Evolutionary conservation across 148 eudicot genomes (phyloP), one percentile per base, ranked within the genome.

Genomic region (Rhododendron henanense): DNA sequence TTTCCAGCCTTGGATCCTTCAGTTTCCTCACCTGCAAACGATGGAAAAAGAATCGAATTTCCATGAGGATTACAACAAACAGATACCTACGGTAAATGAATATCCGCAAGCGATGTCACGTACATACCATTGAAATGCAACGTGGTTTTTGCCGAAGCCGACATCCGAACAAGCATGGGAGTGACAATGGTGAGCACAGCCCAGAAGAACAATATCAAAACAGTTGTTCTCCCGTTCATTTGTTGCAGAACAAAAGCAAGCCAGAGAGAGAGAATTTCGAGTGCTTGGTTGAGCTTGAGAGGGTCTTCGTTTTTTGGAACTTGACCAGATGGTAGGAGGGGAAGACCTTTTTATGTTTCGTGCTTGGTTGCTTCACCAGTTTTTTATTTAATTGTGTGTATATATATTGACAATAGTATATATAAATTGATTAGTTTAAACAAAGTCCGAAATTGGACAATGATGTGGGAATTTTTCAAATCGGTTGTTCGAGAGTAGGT

Each of bases 121-220:
- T 41, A 41, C 44, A 44, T 7, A 23, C 89, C 89, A 35, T 83
- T n/a, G 31, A 83, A 76, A 75, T 86, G 37, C 11, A 73, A 74
- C 59, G 81, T 18, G 50, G 57, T 87, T 79, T 87, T 89, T 10
- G 88, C 87, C 4, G 87, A 82, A 37, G 91, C 88, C 8, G 92
- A 89, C 84, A 89, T 39, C 8, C 89, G 90, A 15, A 91, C 83
- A 18, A 91, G 92, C 33, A 45, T 63, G 28, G 92, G 92, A 45
- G 92, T 91, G 78, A 89, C 85, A 73, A 89, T 53, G 37, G 90
- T 88, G 74, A 91, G 87, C 67, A 88, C 67, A 61, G 79, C 79
- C 79, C 79, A 75, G 47, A 39, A 75, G 79, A 75, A 75, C 23
- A 75, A 18, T 75, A 75, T 75, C 45, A 75, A 3, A 37, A 75